Conservation (phyloP, 73 alveolate species). For the Paramecium primaurelia region DNA sequence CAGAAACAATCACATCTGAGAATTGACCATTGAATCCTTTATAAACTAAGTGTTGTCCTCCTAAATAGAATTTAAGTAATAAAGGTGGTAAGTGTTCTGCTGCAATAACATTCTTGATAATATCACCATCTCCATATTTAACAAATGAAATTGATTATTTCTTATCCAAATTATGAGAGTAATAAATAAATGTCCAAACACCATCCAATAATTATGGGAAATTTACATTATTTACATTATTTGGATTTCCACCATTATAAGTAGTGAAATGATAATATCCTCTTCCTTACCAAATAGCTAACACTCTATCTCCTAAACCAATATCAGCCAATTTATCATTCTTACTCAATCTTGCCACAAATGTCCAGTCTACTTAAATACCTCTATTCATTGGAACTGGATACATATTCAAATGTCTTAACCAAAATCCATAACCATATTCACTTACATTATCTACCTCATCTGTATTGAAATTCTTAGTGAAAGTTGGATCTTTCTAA, state of each 20-base stretch:
- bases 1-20: conserved; percentile 39
- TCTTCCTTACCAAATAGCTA: conserved; percentile 38
- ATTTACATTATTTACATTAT: not conserved
- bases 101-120: not conserved
- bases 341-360: conserved; percentile 25
- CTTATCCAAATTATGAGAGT: conserved; percentile 22
- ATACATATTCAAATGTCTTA: not conserved
- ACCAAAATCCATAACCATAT: conserved; percentile 53
- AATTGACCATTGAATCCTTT: conserved; percentile 8
- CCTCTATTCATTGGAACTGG: conserved; percentile 6
- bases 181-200: conserved; percentile 47
- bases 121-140: conserved; percentile 13
- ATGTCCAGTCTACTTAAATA: not conserved
- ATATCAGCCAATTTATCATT: conserved; percentile 3
- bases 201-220: conserved; percentile 44
- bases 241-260: conserved; percentile 33
- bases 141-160: conserved; percentile 21
- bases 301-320: conserved; percentile 34
- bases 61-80: conserved; percentile 15
- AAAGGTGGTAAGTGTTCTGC: not conserved
- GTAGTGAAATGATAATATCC: conserved; percentile 56
- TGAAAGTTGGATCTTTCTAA: not conserved
- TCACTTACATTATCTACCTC: not conserved
- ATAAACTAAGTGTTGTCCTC: not conserved
- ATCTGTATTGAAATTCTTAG: not conserved